Conservation (phyloP, 257 asterid genomes). For the Petunia secreta region DNA sequence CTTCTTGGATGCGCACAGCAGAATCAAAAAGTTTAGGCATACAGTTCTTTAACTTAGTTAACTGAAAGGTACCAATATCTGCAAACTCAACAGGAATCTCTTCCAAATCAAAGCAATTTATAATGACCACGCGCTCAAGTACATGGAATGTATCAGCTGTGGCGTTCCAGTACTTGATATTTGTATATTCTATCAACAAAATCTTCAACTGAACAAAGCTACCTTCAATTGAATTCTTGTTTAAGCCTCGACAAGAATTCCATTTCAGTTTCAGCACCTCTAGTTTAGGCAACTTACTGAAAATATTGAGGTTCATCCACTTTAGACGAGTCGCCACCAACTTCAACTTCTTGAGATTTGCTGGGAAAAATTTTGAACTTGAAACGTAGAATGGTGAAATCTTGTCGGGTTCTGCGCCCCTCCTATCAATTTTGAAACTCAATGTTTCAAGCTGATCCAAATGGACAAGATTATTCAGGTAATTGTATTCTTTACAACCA, state of each 20-base stretch:
- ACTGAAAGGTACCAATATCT: not conserved
- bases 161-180: not conserved
- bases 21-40: too few species aligned
- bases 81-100: not conserved
- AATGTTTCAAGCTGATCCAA: too few species aligned
- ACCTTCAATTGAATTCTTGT: not conserved
- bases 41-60: not conserved
- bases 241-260: not conserved
- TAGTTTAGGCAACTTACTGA: not conserved
- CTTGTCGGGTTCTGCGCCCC: too few species aligned
- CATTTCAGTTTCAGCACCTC: not conserved
- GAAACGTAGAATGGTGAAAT: too few species aligned
- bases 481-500: too few species aligned
- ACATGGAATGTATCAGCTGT: not conserved
- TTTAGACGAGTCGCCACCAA: not conserved
- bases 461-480: too few species aligned
- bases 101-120: not conserved
- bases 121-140: not conserved
- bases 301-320: not conserved
- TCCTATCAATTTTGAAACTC: too few species aligned
- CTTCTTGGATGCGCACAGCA: too few species aligned
- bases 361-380: too few species aligned
- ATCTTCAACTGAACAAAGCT: not conserved
- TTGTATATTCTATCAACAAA: not conserved
- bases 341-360: too few species aligned